Conservation (phyloP, 805 yeast species). For the Diddensiella santjacobensis region DNA sequence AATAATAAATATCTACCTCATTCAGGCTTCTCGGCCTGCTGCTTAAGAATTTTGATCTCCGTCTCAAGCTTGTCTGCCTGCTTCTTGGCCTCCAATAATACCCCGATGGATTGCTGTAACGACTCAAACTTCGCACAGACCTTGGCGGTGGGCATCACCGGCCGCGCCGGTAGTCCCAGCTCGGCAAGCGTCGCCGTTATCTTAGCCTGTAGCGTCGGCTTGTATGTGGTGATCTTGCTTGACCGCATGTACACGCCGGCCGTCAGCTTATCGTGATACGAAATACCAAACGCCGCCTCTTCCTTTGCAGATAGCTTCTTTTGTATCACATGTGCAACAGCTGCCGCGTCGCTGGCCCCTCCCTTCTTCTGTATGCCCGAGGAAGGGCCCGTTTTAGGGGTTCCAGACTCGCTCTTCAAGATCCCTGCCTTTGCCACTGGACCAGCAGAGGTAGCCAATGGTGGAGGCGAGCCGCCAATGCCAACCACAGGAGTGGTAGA, state of each 20-base stretch:
- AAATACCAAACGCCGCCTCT: constrained; percentile 79
- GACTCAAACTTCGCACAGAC: constrained; percentile 76
- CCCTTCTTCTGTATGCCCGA: constrained; percentile 17
- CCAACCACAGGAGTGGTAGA: constrained; percentile 7
- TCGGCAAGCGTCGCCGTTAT: constrained; percentile 66
- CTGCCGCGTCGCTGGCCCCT: constrained; percentile 19
- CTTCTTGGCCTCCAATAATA: constrained; percentile 76
- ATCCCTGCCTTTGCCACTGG: background rate
- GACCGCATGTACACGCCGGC: constrained; percentile 87
- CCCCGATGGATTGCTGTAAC: constrained; percentile 62
- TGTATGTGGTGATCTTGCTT: constrained; percentile 67
- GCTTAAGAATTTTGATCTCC: constrained; percentile 48
- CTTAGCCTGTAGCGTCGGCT: constrained; percentile 68
- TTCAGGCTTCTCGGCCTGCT: background rate
- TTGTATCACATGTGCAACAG: constrained; percentile 34
- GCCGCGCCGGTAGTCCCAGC: constrained; percentile 72
- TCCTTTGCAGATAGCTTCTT: constrained; percentile 68
- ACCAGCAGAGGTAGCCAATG: constrained; percentile 13
- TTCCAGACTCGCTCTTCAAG: constrained; percentile 7
- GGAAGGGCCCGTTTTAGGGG: constrained; percentile 1
- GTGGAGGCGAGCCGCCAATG: constrained; percentile 9
- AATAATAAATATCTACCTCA: background rate
- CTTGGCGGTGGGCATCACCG: constrained; percentile 80
- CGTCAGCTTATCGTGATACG: constrained; percentile 52
- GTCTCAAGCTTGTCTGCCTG: constrained; percentile 85